Base-by-base conservation (phyloP, 352 stramenopile species). In the Blastocystis sp. region DNA sequence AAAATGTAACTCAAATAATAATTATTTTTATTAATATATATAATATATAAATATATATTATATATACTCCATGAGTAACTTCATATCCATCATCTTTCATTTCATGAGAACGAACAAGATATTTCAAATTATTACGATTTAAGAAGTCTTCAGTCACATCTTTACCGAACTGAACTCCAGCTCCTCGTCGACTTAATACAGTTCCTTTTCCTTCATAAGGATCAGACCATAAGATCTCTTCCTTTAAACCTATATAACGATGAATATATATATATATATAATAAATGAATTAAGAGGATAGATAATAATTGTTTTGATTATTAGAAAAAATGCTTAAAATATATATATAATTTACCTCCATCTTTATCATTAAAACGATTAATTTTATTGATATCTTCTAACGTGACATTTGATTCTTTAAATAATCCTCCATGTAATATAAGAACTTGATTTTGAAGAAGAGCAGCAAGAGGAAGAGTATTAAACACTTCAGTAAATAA, bases 401-500 rank as follows among this genome's bases (percentile, higher is more conserved):
- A 75, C 18, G 77, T 89, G 18, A 95, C 86, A 45, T 81, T 83
- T 58, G 94, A 83, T 21, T 94, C 73, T 0, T 66, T 81, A 44
- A 92, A 90, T 24, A 99, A 75, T 11, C 91, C 91, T 13, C 91
- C 91, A 69, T 99, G 91, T 2, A 94, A 86, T 10, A 97, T 79
- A 66, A 99, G 78, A 11, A 97, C 74, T 58, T 86, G 81, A 64
- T 86, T 66, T 49, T 93, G 80, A 34, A 99, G 83, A 10, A 87
- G 78, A 1, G 84, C 80, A 1, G 84, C 81, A 43, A 98, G 73
- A 18, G 90, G 91, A 35, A 99, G 72, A 71, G 79, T 82, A 69
- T 88, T 87, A 72, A 98, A 99, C 16, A 94, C 83, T 68, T 96
- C 88, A n/a, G 88, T 84, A 75, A 98, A 99, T 28, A 97, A 76